These are phyloP conservation scores for Sugiyamaella qingdaonensis DNA, from an alignment of 805 yeast genomes.

Conservation along the genomic window DNA sequence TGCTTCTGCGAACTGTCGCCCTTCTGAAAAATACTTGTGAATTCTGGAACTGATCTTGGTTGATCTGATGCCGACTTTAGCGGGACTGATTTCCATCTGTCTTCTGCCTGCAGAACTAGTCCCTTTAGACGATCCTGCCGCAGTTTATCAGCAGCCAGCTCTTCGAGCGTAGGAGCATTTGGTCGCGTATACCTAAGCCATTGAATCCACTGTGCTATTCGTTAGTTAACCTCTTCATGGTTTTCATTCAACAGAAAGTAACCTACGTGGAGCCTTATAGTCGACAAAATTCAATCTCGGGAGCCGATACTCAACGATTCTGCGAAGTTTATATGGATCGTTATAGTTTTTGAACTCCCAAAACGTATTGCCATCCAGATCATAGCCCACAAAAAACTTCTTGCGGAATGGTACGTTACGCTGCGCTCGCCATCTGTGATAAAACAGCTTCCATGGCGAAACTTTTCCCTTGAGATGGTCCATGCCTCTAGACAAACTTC, in stretches of 20 bases:
- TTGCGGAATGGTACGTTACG: slow-evolving; percentile 64
- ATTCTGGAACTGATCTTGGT: neutral
- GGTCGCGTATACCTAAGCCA: slow-evolving; percentile 69
- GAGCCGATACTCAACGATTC: slow-evolving; percentile 57
- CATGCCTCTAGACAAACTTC: neutral
- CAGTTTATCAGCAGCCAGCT: slow-evolving; percentile 52
- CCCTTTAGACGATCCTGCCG: slow-evolving; percentile 52
- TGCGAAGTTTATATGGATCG: slow-evolving; percentile 47
- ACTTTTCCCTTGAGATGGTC: slow-evolving; percentile 46
- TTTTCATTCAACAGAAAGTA: neutral
- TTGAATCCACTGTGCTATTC: slow-evolving; percentile 64
- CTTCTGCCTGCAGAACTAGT: slow-evolving; percentile 43
- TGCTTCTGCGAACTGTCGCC: slow-evolving; percentile 7
- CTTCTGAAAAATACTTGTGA: neutral
- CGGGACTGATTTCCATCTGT: slow-evolving; percentile 35
- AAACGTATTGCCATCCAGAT: slow-evolving; percentile 77
- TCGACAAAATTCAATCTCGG: slow-evolving; percentile 50
- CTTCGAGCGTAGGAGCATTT: slow-evolving; percentile 58
- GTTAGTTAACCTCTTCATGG: slow-evolving; percentile 14
- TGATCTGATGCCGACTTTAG: slow-evolving; percentile 20
- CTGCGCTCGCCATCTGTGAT: slow-evolving; percentile 56
- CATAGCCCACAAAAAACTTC: slow-evolving; percentile 65
- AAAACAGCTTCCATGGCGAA: slow-evolving; percentile 46
- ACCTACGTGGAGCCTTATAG: slow-evolving; percentile 47
- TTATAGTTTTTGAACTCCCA: slow-evolving; percentile 71